Evolutionary conservation across 164 flowering plant species (phyloP), one percentile per base, ranked within the genome.

Genomic region (Cinnamomum micranthum): DNA sequence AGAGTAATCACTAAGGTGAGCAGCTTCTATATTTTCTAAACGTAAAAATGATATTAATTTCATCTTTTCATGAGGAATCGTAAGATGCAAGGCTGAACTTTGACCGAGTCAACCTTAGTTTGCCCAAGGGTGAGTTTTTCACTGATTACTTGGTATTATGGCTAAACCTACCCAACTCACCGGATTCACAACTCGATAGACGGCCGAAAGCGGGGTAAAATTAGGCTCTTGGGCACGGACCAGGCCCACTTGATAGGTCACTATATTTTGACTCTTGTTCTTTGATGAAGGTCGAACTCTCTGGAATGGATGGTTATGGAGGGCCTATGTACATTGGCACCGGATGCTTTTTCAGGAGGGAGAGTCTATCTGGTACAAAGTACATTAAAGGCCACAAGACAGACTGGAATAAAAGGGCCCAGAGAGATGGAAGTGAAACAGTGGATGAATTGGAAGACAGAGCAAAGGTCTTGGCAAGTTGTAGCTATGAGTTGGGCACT

Each of bases 261-360:
- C 14, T 68, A 5, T 13, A 12, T n/a, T n/a, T 1, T 33, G 10
- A 11, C 27, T 47, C 27, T 31, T 31, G 50, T 24, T 25, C 69
- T 17, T 25, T 20, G 6, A 69, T 76, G 65, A 67, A 76, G 84
- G 69, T 66, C 22, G 69, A 66, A 66, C 14, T 66, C 4, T 1
- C 0, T 22, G 73, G 73, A 10, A 19, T 90, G 25, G 91, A 83
- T 71, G 88, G 89, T 23, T 70, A 74, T 77, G 92, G 87, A n/a
- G 88, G 88, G 20, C 84, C 91, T 7, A 1, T 81, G 14, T 92
- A 87, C 51, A 67, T 84, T 74, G 97, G 95, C 20, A 85, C 87
- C 0, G 97, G 95, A 22, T 91, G 95, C 71, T 92, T 92, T 73
- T 91, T 88, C 73, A 80, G 91, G 76, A 84, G 97, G 80, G 90